These are phyloP conservation scores for Linum usitatissimum DNA, from an alignment of 345 rosid genomes.

Conservation along the genomic window DNA sequence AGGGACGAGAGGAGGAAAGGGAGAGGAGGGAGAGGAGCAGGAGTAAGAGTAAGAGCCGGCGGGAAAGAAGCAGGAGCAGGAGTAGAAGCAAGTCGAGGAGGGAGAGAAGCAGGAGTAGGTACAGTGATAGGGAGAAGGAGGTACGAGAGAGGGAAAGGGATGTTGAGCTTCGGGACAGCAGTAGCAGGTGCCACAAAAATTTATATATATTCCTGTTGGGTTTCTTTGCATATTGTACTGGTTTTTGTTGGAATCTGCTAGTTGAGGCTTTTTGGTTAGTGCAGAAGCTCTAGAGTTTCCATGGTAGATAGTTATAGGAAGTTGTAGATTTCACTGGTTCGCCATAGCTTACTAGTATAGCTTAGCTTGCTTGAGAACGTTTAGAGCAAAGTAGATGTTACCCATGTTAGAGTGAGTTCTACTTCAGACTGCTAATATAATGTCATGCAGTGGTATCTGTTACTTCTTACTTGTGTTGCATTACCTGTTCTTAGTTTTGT, in stretches of 20 bases:
- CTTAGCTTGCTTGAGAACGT: background rate
- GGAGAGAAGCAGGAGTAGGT: slow-evolving; percentile 2
- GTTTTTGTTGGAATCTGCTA: background rate
- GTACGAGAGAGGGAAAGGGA: slow-evolving; percentile 23
- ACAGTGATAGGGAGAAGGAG: slow-evolving; percentile 1
- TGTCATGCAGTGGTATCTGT: background rate
- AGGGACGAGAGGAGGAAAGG: slow-evolving; percentile 18
- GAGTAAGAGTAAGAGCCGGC: slow-evolving; percentile 4
- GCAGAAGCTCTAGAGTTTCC: background rate
- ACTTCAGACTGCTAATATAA: no score
- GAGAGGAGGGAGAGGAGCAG: background rate
- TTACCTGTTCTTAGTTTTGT: background rate
- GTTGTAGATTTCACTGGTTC: background rate
- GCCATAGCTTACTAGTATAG: background rate
- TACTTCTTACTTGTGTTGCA: background rate
- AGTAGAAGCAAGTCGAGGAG: slow-evolving; percentile 1
- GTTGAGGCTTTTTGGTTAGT: background rate
- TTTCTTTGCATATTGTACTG: background rate
- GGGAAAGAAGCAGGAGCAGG: background rate
- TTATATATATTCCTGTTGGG: background rate
- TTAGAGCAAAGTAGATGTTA: background rate
- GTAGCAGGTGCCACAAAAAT: background rate
- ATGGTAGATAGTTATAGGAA: background rate
- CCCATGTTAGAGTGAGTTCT: no score
- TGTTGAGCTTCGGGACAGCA: slow-evolving; percentile 36